Evolutionary conservation across 2,329 filamentous ascomycete species (phyloP).

Genomic region (Aspergillus ustus): DNA sequence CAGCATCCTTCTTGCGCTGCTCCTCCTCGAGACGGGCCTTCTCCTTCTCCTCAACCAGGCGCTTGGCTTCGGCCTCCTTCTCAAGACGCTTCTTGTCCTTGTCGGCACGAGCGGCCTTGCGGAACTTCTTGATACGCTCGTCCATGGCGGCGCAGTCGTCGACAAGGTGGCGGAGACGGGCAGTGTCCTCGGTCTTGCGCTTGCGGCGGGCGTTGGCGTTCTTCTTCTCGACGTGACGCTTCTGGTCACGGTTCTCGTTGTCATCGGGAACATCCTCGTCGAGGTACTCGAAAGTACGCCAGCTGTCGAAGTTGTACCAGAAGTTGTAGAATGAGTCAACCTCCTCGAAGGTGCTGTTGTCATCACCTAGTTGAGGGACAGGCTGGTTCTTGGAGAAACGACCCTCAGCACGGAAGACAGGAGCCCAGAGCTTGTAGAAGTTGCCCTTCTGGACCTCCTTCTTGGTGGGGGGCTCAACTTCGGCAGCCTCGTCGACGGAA

Average conservation of each 20-base stretch:
- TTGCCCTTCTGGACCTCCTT: conserved; percentile 84
- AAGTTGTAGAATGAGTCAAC: conserved; percentile 99
- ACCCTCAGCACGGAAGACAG: conserved; percentile 86
- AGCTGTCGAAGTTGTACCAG: conserved; percentile 99
- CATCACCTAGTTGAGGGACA: conserved; percentile 83
- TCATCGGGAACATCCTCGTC: conserved; percentile 99
- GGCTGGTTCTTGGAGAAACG: conserved; percentile 92
- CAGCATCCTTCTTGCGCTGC: conserved; percentile 77
- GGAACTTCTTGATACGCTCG: conserved; percentile 97
- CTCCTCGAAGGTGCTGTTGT: conserved; percentile 82
- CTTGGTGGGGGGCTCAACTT: conserved; percentile 90
- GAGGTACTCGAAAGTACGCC: conserved; percentile 96
- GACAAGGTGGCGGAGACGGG: conserved; percentile 84
- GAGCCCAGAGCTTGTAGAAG: conserved; percentile 93
- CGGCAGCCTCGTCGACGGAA: conserved; percentile 91
- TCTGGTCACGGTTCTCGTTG: conserved; percentile 98
- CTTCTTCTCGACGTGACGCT: conserved; percentile 97
- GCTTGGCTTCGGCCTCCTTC: conserved; percentile 88
- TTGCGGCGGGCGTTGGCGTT: conserved; percentile 97
- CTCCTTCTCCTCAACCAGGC: conserved; percentile 80
- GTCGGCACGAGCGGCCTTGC: conserved; percentile 83
- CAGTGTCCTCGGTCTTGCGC: conserved; percentile 98
- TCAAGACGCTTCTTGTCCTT: conserved; percentile 96
- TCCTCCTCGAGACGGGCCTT: conserved; percentile 84
- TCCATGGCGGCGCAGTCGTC: conserved; percentile 84